Base-by-base conservation (phyloP, 225 moss, liverwort and hornwort species). In the Pseudisothecium myosuroides region DNA sequence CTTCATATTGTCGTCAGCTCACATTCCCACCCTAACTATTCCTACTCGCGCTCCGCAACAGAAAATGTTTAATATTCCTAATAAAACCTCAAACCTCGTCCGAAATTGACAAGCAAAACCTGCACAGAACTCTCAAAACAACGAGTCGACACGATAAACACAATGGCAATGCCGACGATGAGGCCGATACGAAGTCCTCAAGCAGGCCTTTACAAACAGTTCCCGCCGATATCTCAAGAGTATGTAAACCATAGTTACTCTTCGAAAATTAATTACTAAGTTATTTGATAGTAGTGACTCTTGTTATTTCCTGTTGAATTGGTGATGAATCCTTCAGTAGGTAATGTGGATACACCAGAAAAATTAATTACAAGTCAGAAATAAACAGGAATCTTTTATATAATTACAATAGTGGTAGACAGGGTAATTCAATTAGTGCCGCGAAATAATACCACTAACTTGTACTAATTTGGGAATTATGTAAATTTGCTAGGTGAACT, bases 1-100 rank as follows among this genome's bases (percentile, higher is more conserved):
- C 96, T 97, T 98, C 97, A 98, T 98, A n/a, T 62, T 82, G 58
- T 55, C 77, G 31, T 74, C 66, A 45, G 52, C 61, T 82, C 83
- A 65, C 73, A 59, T 79, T 74, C 82, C 47, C 58, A 29, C 45
- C 85, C 73, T 85, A 36, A 49, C 56, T 43, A 3, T 10, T 83
- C 83, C 80, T 86, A 14, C 74, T 32, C 54, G 62, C 19, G 62
- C 85, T 75, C 36, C 17, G 47, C 68, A 56, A 63, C 24, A 26
- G 83, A 16, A 72, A 29, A 43, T 50, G 59, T 50, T 79, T 10
- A 28, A 3, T 16, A 37, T 50, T 14, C 14, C 32, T 19, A 41
- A 20, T 8, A 32, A 49, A 56, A 65, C 83, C 26, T 24, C n/a
- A 9, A 66, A 26, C 15, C 76, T 76, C 58, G 86, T 24, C 37